Base-by-base conservation (phyloP, 805 yeast genomes). In the Naumovozyma baii region DNA sequence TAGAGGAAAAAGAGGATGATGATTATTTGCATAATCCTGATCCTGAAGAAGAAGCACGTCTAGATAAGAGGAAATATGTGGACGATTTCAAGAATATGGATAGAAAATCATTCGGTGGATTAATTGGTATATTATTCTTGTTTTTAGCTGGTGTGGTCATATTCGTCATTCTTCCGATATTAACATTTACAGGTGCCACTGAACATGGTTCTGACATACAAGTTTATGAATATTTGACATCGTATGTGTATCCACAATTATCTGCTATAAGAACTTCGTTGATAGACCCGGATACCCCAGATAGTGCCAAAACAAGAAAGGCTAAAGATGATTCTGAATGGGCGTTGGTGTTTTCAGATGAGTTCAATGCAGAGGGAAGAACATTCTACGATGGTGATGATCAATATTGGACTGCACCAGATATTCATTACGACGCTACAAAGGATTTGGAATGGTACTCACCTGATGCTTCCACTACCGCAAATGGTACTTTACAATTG, bases 21-120 rank as follows among this genome's bases (percentile, higher is more conserved):
- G 97, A 88, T 61, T 86, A 86, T 54, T 59, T 88, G 48, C 96
- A 88, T 62, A 88, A 88, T 62, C 96, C 96, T 1, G 96, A 88
- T 59, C 96, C 96, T 9, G 78, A 86, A 19, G 81, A 77, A 28
- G 97, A 90, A 57, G 94, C 94, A 14, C 74, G 78, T 41, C 79
- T 79, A 53, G 92, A 84, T 49, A 79, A 76, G 45, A 74, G 78
- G 55, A 65, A 84, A 48, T 76, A 80, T 54, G 50, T 65, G 42
- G 54, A 75, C 42, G 88, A 81, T 60, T 59, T 81, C 48, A 80
- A 76, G 61, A 52, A 69, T 49, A 67, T 80, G 73, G 87, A 81
- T 56, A 72, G 61, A 51, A 66, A 78, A 48, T 75, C 85, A 0
- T 50, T 68, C 5, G 70, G 74, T 42, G 86, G 85, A 2, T 54